Evolutionary conservation across 805 yeast genomes (phyloP).

Genomic region (Saccharomycopsis amapae): DNA sequence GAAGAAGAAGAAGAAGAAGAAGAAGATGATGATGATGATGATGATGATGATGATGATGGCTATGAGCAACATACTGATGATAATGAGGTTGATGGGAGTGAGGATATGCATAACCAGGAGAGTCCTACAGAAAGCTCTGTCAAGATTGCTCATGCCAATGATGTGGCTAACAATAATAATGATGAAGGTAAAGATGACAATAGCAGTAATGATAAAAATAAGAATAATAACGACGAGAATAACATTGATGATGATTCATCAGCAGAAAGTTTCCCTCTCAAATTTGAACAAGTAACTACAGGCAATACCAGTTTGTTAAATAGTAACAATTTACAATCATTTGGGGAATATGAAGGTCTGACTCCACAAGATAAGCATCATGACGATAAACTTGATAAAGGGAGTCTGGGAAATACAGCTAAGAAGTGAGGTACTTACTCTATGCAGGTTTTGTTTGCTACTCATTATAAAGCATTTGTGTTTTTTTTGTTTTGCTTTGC

Average conservation of each 20-base stretch:
- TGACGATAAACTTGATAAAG: too few relatives aligned
- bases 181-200: slow-evolving; percentile 16
- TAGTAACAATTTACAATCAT: too few relatives aligned
- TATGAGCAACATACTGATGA: not conserved
- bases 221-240: slow-evolving; percentile 18
- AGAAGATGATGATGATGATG: not conserved
- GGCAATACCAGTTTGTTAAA: too few relatives aligned
- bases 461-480: too few relatives aligned
- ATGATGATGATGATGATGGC: slow-evolving; percentile 1
- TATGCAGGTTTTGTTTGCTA: too few relatives aligned
- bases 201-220: slow-evolving; percentile 21
- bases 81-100: not conserved
- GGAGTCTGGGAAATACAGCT: too few relatives aligned
- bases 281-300: too few relatives aligned
- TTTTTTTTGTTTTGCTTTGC: too few relatives aligned
- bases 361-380: too few relatives aligned
- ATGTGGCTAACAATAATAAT: slow-evolving; percentile 6
- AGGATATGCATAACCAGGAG: not conserved
- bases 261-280: too few relatives aligned
- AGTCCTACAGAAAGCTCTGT: not conserved
- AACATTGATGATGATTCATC: not conserved
- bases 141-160: not conserved
- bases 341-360: too few relatives aligned
- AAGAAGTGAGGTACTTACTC: too few relatives aligned
- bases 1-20: slow-evolving; percentile 2